These are phyloP conservation scores for Thamnidium elegans DNA, from an alignment of 192 early-diverging fungal species.

Conservation along the genomic window DNA sequence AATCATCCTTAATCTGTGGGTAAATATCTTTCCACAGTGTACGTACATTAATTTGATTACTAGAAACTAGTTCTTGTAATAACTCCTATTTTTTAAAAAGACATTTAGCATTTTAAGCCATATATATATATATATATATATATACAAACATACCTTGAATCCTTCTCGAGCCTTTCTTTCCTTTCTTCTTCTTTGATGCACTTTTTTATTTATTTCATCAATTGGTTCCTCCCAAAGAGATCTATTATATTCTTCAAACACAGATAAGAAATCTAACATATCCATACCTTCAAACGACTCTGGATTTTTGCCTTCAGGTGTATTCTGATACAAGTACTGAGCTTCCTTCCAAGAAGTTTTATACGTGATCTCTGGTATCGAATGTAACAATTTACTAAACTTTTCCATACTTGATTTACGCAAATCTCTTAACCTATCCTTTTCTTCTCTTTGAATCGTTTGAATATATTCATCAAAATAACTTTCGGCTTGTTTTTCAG, in stretches of 20 bases:
- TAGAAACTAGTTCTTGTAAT: constrained; percentile 56
- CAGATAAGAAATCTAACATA: constrained; percentile 75
- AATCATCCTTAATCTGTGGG: constrained; percentile 67
- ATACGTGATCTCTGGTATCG: constrained; percentile 55
- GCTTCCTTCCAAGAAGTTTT: constrained; percentile 56
- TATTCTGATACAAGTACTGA: constrained; percentile 47
- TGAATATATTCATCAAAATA: constrained; percentile 76
- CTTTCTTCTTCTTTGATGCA: constrained; percentile 34
- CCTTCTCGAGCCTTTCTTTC: constrained; percentile 74
- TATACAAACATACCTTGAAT: constrained; percentile 45
- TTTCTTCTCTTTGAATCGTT: constrained; percentile 63
- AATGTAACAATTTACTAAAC: constrained; percentile 53
- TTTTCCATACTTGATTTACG: constrained; percentile 63
- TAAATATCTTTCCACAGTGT: constrained; percentile 86
- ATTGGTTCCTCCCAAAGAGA: constrained; percentile 53
- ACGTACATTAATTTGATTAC: constrained; percentile 63
- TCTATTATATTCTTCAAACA: constrained; percentile 79
- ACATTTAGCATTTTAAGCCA: not conserved
- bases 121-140: not conserved
- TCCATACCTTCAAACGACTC: constrained; percentile 65
- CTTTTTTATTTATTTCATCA: constrained; percentile 28
- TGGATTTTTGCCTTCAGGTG: constrained; percentile 48
- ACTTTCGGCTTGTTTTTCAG: constrained; percentile 56
- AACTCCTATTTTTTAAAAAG: constrained; percentile 37
- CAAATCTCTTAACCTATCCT: constrained; percentile 56